Evolutionary conservation across 2,329 filamentous ascomycete species (phyloP), one percentile per base, ranked within the genome.

Genomic region (Aspergillus sp.): DNA sequence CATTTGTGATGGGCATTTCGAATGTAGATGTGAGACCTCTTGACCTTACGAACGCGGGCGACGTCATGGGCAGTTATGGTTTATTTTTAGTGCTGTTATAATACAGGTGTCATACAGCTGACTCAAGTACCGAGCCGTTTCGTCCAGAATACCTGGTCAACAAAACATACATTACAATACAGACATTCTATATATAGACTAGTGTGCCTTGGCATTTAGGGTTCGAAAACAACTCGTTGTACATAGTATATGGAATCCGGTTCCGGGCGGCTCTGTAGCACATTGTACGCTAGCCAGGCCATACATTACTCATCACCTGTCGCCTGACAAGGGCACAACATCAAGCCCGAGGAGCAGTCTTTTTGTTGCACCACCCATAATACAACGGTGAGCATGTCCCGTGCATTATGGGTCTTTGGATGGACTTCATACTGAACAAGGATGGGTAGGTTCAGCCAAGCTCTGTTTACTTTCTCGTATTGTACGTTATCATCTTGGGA

Each of bases 181-280:
- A 45, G 11, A 3, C 20, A 3, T 45, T 23, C 42, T 21, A 45
- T 45, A 45, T 45, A 45, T 17, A 25, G 42, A 3, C 11, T 45
- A 45, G 42, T 13, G 42, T 45, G 17, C 29, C 42, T 45, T 45
- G 42, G 42, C 42, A 45, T 25, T 45, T 45, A 45, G 42, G 42
- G 42, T 45, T 45, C 14, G 42, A 45, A 45, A 45, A 16, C 11
- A 23, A 45, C 11, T 45, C 42, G 42, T 29, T 45, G 19, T 45
- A 45, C 29, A 45, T 29, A 23, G 9, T 25, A 45, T 45, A 45
- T 45, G 42, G 42, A 45, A 45, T 45, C 42, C 42, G 6, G 42
- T 45, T 45, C 14, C 42, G 42, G 20, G 13, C 42, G 11, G 11
- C 42, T 45, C 42, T n/a, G n/a, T n/a, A n/a, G n/a, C n/a, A n/a